Evolutionary conservation across 345 rosid species (phyloP), one percentile per base, ranked within the genome.

Genomic region (Aegle marmelos): DNA sequence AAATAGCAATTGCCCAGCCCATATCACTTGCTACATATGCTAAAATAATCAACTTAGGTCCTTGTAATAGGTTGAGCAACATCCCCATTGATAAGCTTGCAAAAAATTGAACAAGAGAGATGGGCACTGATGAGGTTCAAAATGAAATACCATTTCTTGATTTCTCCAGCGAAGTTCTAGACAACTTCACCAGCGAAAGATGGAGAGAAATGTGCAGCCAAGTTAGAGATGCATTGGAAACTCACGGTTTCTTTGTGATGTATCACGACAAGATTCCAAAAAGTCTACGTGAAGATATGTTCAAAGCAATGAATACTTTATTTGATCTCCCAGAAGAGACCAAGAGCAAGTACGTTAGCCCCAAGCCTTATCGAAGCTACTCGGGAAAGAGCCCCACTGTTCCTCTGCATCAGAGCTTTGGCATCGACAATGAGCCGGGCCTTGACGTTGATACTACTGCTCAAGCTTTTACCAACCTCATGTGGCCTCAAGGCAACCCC

Each of bases 401-500:
- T 31, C 90, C 90, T 41, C 72, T 82, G 60, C 75, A 67, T 22
- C 82, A 86, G 58, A 79, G 86, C 84, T 83, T 86, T 57, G 91
- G 91, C 31, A 70, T 86, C 9, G 89, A 86, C 10, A 78, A 82
- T 73, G 80, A 83, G 4, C 80, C 76, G 0, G 58, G 39, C 9
- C 63, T 63, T 1, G 79, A 77, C 14, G 30, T 45, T 45, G 50
- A 45, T 11, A 45, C 50, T 45, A 45, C 53, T 2, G 76, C 78
- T 58, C 80, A 58, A 33, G 80, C 78, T 6, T 88, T 88, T 74
- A 77, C 91, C 25, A 28, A 34, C n/a, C 85, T 86, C 75, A 81
- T 88, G 82, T 88, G 91, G 91, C 87, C 89, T 4, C 54, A 79
- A 1, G 89, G 86, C n/a, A 84, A 86, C 76, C 77, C 85, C 3